Conservation (phyloP, 2,329 filamentous ascomycete species). For the Chrysosporium queenslandicum region DNA sequence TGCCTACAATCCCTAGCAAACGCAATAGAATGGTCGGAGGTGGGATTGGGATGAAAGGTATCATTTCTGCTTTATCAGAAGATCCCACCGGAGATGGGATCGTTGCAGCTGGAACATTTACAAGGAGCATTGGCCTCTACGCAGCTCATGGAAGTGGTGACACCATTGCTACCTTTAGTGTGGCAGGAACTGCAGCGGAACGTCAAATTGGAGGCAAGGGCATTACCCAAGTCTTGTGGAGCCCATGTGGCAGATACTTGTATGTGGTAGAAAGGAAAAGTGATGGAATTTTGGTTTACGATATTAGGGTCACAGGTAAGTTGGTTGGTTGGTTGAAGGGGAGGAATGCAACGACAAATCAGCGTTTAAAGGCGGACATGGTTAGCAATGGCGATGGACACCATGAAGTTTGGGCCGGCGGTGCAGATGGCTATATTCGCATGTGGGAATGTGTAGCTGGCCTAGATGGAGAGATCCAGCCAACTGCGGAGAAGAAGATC, state of each 20-base stretch:
- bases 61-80: constrained; percentile 44
- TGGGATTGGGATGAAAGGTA: constrained; percentile 46
- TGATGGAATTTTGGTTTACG: constrained; percentile 48
- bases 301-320: constrained; percentile 46
- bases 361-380: constrained; percentile 49
- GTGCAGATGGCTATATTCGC: constrained; percentile 46
- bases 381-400: constrained; percentile 28
- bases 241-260: constrained; percentile 48
- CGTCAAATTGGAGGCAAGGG: constrained; percentile 41
- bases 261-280: constrained; percentile 50
- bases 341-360: constrained; percentile 41
- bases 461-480: constrained; percentile 32
- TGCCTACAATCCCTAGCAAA: constrained; percentile 42
- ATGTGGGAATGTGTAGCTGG: constrained; percentile 42
- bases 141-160: constrained; percentile 41
- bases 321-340: constrained; percentile 43
- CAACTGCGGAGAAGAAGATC: constrained; percentile 36
- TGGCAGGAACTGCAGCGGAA: constrained; percentile 34
- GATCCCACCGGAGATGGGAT: constrained; percentile 37
- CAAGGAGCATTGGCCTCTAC: constrained; percentile 48
- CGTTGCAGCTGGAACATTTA: constrained; percentile 49
- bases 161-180: constrained; percentile 43
- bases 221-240: constrained; percentile 49
- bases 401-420: constrained; percentile 51
- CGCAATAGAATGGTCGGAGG: constrained; percentile 39